Conservation (phyloP, 139 green algal genomes). For the Chlorella ohadii region DNA sequence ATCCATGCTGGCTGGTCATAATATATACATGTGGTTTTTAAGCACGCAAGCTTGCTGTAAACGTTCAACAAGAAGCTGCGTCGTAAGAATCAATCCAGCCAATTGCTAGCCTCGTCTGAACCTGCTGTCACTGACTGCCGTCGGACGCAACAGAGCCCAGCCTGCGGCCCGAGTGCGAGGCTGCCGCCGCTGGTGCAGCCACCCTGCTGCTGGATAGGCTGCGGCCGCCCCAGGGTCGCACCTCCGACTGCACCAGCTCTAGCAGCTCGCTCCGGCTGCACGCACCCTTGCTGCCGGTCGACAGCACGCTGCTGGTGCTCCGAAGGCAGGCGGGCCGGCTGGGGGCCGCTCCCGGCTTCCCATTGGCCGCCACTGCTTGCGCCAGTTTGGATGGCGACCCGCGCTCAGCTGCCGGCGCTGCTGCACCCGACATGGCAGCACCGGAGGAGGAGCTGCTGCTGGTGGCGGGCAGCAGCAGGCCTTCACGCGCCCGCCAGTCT, state of each 20-base stretch:
- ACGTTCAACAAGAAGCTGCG: too few relatives aligned
- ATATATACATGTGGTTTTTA: too few relatives aligned
- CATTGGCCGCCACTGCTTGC: neutral
- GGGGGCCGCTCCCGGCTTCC: neutral
- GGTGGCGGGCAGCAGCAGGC: conserved; percentile 14
- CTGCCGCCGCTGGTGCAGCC: too few relatives aligned
- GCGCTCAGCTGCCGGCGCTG: neutral
- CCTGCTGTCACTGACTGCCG: too few relatives aligned
- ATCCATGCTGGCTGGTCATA: too few relatives aligned
- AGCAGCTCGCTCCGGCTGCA: neutral
- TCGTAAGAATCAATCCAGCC: too few relatives aligned
- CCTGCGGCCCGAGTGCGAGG: too few relatives aligned
- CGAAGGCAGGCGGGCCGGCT: neutral
- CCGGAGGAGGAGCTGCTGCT: neutral
- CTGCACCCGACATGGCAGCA: too few relatives aligned
- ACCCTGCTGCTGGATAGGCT: too few relatives aligned
- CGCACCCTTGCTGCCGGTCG: neutral
- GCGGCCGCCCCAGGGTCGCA: neutral
- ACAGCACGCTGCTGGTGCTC: neutral
- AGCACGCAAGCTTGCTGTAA: too few relatives aligned
- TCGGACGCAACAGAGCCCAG: too few relatives aligned
- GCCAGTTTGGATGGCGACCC: neutral
- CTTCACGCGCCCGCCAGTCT: conserved; percentile 8
- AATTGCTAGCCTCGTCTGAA: too few relatives aligned
- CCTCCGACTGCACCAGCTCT: neutral